Base-by-base conservation (phyloP, 768 basidiomycete species). In the Lactarius vividus region DNA sequence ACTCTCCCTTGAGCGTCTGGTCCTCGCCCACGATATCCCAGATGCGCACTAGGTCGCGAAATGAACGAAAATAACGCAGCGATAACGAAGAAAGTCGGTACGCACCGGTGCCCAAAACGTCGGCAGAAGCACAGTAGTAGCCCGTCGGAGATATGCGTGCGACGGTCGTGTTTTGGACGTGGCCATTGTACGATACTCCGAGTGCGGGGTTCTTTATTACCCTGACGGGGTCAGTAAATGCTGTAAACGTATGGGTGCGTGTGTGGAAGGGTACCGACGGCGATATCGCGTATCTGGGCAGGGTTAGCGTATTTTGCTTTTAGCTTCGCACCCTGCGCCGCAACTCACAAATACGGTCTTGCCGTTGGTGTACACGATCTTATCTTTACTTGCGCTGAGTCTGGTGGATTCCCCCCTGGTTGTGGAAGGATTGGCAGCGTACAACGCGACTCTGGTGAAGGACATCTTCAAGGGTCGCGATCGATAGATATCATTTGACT, bases 11-110 rank as follows among this genome's bases (percentile, higher is more conserved):
- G 65, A 96, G 77, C 0, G 80, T 76, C 70, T 94, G 89, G 65
- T 96, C 94, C 64, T 89, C 87, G 39, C 94, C 92, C 29, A 91
- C 86, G 0, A 86, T 87, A 75, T 98, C 96, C 96, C 96, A 98
- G n/a, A 98, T 81, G 66, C 89, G 85, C 63, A 96, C 92, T 91
- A 68, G 5, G 56, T n/a, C 46, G 18, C 39, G 15, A 63, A 26
- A 11, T 11, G 20, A 70, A 29, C 63, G 40, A 61, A 44, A 44
- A 59, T 29, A 28, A 10, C 42, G 46, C 37, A 37, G 42, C 8
- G 3, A 40, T 33, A 15, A 35, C 20, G 55, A 49, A 23, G 15
- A 29, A 58, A 33, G 31, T 26, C 15, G 8, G 56, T 18, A 65
- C 83, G 63, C 69, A 92, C 94, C 94, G 62, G 85, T 91, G 46